Base-by-base conservation (phyloP, 495 filamentous ascomycete species). In the Trichoderma virens region DNA sequence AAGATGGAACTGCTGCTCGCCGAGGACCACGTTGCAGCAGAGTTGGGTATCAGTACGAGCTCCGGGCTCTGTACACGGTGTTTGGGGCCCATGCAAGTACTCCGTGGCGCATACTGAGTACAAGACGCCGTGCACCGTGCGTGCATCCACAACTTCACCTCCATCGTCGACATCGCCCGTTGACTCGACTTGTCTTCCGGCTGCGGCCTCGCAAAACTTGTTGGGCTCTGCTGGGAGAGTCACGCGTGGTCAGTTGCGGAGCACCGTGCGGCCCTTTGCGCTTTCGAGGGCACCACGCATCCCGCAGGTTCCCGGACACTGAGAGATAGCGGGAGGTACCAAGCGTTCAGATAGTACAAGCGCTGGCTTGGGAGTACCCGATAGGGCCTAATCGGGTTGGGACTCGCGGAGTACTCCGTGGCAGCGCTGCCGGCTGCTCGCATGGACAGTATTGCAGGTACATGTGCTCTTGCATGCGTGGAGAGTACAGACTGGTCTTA, bases 181-280 rank as follows among this genome's bases (percentile, higher is more conserved):
- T n/a, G n/a, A n/a, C n/a, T n/a, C n/a, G n/a, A n/a, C n/a, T n/a
- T n/a, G n/a, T n/a, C n/a, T n/a, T n/a, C n/a, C n/a, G n/a, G n/a
- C n/a, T n/a, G n/a, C n/a, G n/a, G n/a, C n/a, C n/a, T n/a, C n/a
- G n/a, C n/a, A n/a, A n/a, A n/a, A n/a, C 41, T n/a, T 14, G 41
- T 16, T 45, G 32, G 32, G 32, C 32, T 35, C 32, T 35, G 32
- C 32, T 35, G 32, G 11, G 32, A 35, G 51, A 30, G 51, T 56
- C 51, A 56, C 51, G 51, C 51, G 51, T 56, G 43, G 51, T 11
- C 51, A 7, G 51, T 56, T 56, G 51, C 51, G 51, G 51, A 56
- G 51, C 51, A 56, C 51, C 11, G 51, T 56, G 51, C 51, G 9
- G 25, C 23, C 51, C 11, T 35, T 35, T n/a, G n/a, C n/a, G n/a